phyloP scores from a whole-genome alignment of 192 early-diverging fungal genomes.

The Backusella psychrophila region DNA sequence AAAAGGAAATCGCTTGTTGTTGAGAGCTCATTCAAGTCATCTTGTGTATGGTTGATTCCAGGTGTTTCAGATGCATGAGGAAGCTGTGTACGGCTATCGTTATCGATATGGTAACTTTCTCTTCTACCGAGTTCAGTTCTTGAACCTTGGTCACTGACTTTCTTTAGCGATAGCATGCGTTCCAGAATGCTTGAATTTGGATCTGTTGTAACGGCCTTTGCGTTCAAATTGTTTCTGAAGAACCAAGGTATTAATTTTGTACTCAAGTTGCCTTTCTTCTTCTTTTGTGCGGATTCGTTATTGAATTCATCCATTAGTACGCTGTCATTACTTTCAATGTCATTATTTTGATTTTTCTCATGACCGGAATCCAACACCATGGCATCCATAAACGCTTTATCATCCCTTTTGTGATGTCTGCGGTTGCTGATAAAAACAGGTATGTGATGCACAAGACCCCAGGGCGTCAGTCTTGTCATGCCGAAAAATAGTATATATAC shows the following conservation, averaged over 20 bases:
- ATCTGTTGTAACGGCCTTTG: neutral
- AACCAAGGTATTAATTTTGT: constrained; percentile 4
- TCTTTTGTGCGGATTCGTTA: neutral
- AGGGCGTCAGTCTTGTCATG: constrained; percentile 25
- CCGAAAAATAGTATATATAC: constrained; percentile 29
- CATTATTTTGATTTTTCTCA: too few species aligned
- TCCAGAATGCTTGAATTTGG: neutral
- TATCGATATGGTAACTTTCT: neutral
- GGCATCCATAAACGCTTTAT: neutral
- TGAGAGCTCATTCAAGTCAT: neutral
- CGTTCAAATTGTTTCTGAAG: neutral
- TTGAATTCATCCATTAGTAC: neutral
- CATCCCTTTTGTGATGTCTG: neutral
- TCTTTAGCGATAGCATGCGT: neutral
- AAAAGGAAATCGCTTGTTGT: neutral
- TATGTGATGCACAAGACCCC: constrained; percentile 26
- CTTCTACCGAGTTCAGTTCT: neutral
- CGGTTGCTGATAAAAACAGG: constrained; percentile 16
- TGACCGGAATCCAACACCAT: neutral
- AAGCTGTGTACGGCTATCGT: neutral
- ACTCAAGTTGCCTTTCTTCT: neutral
- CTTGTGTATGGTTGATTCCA: neutral
- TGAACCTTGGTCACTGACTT: neutral
- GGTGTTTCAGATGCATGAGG: neutral
- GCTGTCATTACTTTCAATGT: neutral